Base-by-base conservation (phyloP, 225 moss, liverwort and hornwort genomes). In the Bryoerythrophyllum caledonicum region DNA sequence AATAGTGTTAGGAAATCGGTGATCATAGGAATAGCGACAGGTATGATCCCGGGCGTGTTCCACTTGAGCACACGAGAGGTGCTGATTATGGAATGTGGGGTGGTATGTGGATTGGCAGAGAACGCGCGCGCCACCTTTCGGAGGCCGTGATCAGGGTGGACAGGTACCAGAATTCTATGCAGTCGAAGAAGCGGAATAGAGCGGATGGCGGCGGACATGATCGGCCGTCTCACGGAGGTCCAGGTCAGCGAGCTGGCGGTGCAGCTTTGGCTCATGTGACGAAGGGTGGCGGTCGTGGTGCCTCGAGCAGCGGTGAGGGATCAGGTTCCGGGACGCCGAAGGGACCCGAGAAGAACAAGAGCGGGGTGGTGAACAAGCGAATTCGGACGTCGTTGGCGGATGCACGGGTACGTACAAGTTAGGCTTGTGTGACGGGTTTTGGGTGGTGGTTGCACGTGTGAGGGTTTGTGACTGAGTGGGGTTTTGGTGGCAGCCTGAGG, bases 331-430 rank as follows among this genome's bases (percentile, higher is more conserved):
- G 84, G 4, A 54, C 79, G 60, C 91, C 69, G 70, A 97, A 93
- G 81, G 83, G 83, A 65, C 84, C 71, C 62, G 99, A 95, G 58
- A 95, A 90, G 26, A 89, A 74, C 73, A 99, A 91, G 73, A 87
- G 88, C 52, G 82, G 80, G 60, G 71, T 76, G 60, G 72, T 95
- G 5, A 99, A 80, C 76, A 99, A 99, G 84, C 90, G 95, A 79
- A 90, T 95, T 76, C 93, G 99, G 59, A 99, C 99, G 24, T 95
- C 99, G 21, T 71, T 99, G 91, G 95, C 91, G 70, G 94, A 96
- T 74, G 82, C 86, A 77, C 92, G 96, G 92, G 96, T 96, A 78
- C 65, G 86, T 2, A 30, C 23, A 26, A n/a, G 23, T 3, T 11
- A 20, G 60, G 55, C 30, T 38, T 59, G 24, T 60, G 61, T 25